Evolutionary conservation across 2,329 filamentous ascomycete genomes (phyloP).

Genomic region (Verticillium zaregamsianum): DNA sequence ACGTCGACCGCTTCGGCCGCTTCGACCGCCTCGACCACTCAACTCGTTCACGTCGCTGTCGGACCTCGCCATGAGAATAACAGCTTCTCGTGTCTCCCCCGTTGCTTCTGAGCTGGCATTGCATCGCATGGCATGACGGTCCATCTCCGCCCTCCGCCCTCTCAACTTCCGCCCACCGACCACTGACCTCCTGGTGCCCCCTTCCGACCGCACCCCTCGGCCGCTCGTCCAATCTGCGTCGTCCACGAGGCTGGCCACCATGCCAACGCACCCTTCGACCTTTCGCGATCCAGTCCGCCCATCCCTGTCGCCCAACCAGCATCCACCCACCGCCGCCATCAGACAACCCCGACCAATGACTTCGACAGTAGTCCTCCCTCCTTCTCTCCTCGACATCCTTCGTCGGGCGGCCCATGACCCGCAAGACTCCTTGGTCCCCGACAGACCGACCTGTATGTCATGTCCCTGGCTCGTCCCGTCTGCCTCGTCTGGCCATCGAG

Average conservation of each 20-base stretch:
- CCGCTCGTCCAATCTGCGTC: conserved; percentile 14
- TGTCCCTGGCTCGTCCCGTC: neutral
- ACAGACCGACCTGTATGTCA: neutral
- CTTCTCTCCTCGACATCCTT: neutral
- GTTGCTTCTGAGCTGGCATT: conserved; percentile 1
- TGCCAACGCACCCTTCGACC: conserved; percentile 14
- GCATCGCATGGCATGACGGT: conserved; percentile 4
- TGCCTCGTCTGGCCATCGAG: neutral
- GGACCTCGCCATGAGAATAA: neutral
- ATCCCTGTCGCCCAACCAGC: conserved; percentile 5
- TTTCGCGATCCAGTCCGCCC: conserved; percentile 7
- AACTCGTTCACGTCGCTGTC: neutral
- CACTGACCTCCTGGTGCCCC: conserved; percentile 2
- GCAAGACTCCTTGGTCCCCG: neutral
- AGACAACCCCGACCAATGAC: neutral
- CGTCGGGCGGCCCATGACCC: neutral
- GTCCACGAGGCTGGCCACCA: conserved; percentile 14
- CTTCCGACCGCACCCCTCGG: conserved; percentile 4
- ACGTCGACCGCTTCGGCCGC: neutral
- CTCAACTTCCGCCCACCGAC: neutral
- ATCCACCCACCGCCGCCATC: conserved; percentile 3
- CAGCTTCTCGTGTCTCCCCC: neutral
- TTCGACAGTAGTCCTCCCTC: neutral
- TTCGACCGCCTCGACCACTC: neutral
- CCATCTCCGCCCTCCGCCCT: neutral